Percentiles rank a stretch among this genome's conserved stretches.
phyloP scores from a whole-genome alignment of 495 filamentous ascomycete species.

The Aspergillus sparsus region DNA sequence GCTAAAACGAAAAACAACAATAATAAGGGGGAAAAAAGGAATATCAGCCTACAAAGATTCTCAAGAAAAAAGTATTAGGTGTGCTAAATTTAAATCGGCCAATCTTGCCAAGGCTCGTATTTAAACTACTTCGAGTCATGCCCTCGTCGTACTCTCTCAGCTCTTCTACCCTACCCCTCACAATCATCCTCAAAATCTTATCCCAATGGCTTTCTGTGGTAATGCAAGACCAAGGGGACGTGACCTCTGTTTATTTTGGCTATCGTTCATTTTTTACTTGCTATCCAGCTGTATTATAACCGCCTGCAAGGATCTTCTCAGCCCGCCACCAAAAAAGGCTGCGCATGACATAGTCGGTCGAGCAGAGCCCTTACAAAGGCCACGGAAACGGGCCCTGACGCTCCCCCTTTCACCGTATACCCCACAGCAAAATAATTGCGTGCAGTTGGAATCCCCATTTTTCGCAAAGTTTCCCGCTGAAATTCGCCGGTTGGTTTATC shows the following conservation, averaged over 20 bases:
- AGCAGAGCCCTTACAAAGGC: not conserved
- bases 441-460: not conserved
- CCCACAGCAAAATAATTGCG: not conserved
- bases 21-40: no score
- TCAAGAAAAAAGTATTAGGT: no score
- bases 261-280: not conserved
- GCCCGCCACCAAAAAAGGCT: not conserved
- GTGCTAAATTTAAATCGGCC: not conserved
- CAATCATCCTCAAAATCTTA: not conserved
- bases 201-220: not conserved
- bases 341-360: not conserved
- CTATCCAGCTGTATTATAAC: not conserved
- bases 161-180: not conserved
- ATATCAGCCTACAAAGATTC: no score
- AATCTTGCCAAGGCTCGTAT: not conserved
- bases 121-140: not conserved
- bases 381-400: not conserved
- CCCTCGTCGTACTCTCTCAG: not conserved
- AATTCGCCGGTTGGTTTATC: constrained; percentile 3
- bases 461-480: constrained; percentile 4
- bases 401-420: not conserved
- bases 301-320: not conserved
- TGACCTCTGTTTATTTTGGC: not conserved
- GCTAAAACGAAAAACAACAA: no score
- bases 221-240: not conserved